Percentiles rank a stretch among this genome's conserved stretches.
Evolutionary conservation across 202 grass and related monocot species (phyloP).

Genomic region (Zoysia matrella): DNA sequence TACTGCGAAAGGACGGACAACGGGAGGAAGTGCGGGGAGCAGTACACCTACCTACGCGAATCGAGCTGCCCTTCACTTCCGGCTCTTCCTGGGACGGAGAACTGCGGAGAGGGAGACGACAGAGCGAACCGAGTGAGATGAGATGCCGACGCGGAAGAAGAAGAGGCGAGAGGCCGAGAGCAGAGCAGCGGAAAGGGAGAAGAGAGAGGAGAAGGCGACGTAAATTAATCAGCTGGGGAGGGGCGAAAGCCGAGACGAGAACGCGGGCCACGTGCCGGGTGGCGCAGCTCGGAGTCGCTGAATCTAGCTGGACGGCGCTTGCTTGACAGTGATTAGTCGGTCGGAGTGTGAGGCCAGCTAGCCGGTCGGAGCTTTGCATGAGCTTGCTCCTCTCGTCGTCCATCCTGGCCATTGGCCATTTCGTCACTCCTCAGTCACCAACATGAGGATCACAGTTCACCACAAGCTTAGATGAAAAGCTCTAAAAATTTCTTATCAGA

Average conservation of each 20-base stretch:
- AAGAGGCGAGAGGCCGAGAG: neutral
- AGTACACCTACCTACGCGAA: conserved; percentile 1
- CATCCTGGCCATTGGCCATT: neutral
- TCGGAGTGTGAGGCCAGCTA: neutral
- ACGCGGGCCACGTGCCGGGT: conserved; percentile 30
- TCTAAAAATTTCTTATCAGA: neutral
- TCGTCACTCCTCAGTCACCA: neutral
- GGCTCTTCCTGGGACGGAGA: neutral
- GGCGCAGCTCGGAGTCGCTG: neutral
- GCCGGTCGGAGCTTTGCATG: neutral
- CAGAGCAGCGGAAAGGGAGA: neutral
- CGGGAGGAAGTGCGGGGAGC: neutral
- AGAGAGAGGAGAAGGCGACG: neutral
- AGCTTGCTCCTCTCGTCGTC: no score
- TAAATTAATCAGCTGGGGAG: neutral
- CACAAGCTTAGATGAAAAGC: neutral
- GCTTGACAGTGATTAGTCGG: neutral
- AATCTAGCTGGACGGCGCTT: neutral
- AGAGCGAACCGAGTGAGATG: neutral
- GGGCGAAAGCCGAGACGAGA: neutral
- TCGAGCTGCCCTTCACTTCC: neutral
- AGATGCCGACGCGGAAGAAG: neutral
- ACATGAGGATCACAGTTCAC: neutral
- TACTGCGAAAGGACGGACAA: neutral
- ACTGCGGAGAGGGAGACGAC: neutral